phyloP scores from a whole-genome alignment of 495 filamentous ascomycete genomes.

The Jackrogersella minutella region DNA sequence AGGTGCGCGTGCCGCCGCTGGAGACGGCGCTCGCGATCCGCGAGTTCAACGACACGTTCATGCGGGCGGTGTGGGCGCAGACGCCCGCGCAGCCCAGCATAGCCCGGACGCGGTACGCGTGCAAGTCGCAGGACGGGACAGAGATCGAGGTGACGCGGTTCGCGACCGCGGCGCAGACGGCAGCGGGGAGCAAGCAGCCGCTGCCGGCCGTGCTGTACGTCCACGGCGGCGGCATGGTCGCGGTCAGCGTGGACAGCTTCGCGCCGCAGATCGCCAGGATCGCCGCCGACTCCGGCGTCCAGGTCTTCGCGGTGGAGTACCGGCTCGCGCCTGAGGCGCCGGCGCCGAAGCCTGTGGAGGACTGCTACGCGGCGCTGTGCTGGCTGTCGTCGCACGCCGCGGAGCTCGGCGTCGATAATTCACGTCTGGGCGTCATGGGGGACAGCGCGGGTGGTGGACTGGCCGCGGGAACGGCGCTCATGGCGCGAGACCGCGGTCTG shows the following conservation, averaged over 20 bases:
- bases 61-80: constrained; percentile 3
- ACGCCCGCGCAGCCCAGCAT: constrained; percentile 11
- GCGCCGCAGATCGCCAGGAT: constrained; percentile 29
- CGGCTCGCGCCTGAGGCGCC: constrained; percentile 46
- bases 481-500: constrained; percentile 37
- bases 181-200: not conserved
- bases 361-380: constrained; percentile 35
- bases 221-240: constrained; percentile 53
- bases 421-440: constrained; percentile 41
- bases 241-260: constrained; percentile 41
- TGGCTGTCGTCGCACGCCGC: constrained; percentile 27
- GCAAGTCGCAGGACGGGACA: constrained; percentile 22
- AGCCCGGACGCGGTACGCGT: constrained; percentile 2
- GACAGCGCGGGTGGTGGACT: constrained; percentile 44
- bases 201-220: constrained; percentile 47
- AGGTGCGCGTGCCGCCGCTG: not conserved
- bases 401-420: constrained; percentile 37
- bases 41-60: constrained; percentile 9
- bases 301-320: constrained; percentile 51
- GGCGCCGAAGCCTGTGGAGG: constrained; percentile 33
- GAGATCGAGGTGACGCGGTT: constrained; percentile 25
- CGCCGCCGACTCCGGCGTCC: constrained; percentile 35
- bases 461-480: constrained; percentile 25
- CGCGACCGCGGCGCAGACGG: constrained; percentile 24
- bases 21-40: constrained; percentile 18